Conservation (phyloP, 2,329 filamentous ascomycete species). For the Metarhizium robertsii region DNA sequence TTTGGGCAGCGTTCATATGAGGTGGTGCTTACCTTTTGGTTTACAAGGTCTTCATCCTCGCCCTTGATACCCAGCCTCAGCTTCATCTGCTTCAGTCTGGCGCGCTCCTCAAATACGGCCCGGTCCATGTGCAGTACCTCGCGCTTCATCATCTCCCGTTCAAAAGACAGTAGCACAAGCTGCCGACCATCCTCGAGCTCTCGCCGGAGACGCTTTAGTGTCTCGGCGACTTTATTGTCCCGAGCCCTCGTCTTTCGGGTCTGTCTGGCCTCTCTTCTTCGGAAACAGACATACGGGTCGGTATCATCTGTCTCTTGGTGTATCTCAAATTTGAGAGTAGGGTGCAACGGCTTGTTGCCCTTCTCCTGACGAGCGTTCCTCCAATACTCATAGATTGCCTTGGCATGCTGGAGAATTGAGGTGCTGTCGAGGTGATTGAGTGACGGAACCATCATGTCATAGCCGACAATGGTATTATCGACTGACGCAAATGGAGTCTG, state of each 20-base stretch:
- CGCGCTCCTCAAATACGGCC: slow-evolving; percentile 73
- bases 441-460: slow-evolving; percentile 65
- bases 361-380: slow-evolving; percentile 56
- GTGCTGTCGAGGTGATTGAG: slow-evolving; percentile 43
- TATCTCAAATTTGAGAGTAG: slow-evolving; percentile 83
- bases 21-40: slow-evolving; percentile 66
- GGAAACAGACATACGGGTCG: slow-evolving; percentile 97
- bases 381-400: slow-evolving; percentile 86
- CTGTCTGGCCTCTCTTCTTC: slow-evolving; percentile 85
- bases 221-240: slow-evolving; percentile 90
- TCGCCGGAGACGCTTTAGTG: slow-evolving; percentile 80
- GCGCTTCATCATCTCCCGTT: slow-evolving; percentile 71
- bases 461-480: slow-evolving; percentile 75
- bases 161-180: slow-evolving; percentile 66
- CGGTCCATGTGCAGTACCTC: slow-evolving; percentile 68
- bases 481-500: slow-evolving; percentile 85
- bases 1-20: slow-evolving; percentile 11
- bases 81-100: slow-evolving; percentile 79
- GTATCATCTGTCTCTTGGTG: slow-evolving; percentile 90
- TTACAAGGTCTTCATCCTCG: slow-evolving; percentile 89
- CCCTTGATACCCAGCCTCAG: slow-evolving; percentile 79
- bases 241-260: slow-evolving; percentile 90
- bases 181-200: slow-evolving; percentile 86
- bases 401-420: slow-evolving; percentile 50
- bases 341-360: slow-evolving; percentile 65